phyloP scores from a whole-genome alignment of 2,329 filamentous ascomycete genomes.

The Ophiocordyceps australis region DNA sequence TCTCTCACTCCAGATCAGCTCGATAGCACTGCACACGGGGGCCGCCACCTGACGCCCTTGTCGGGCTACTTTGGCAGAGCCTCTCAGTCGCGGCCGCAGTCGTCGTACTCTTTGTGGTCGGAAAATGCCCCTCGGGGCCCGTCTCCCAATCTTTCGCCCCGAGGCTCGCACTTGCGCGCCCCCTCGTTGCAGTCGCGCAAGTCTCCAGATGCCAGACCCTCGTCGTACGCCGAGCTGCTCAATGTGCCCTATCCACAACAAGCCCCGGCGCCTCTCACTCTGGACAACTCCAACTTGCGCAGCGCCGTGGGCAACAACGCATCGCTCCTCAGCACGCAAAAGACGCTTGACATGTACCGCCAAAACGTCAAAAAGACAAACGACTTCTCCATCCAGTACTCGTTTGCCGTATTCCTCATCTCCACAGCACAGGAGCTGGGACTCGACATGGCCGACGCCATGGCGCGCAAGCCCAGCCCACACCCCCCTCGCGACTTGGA shows the following conservation, averaged over 20 bases:
- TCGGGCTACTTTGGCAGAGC: slow-evolving; percentile 34
- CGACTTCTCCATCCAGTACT: slow-evolving; percentile 79
- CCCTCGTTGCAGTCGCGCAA: slow-evolving; percentile 31
- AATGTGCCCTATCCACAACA: slow-evolving; percentile 68
- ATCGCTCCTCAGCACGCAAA: slow-evolving; percentile 74
- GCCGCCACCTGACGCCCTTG: slow-evolving; percentile 44
- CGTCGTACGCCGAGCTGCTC: slow-evolving; percentile 40
- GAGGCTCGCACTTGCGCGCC: slow-evolving; percentile 23
- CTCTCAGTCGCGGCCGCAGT: slow-evolving; percentile 51
- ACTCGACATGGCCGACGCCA: slow-evolving; percentile 28
- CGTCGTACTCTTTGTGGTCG: slow-evolving; percentile 57
- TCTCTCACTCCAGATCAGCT: slow-evolving; percentile 32
- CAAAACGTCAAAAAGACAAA: slow-evolving; percentile 95
- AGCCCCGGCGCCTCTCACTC: slow-evolving; percentile 41
- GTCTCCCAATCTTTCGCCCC: slow-evolving; percentile 28
- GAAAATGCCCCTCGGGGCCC: slow-evolving; percentile 49
- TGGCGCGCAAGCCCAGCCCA: slow-evolving; percentile 24
- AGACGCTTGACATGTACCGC: slow-evolving; percentile 95
- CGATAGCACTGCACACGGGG: slow-evolving; percentile 31
- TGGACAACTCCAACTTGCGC: slow-evolving; percentile 71
- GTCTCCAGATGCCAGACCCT: slow-evolving; percentile 34
- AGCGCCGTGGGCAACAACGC: slow-evolving; percentile 74
- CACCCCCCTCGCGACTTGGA: slow-evolving; percentile 27
- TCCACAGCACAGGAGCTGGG: slow-evolving; percentile 71
- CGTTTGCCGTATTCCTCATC: slow-evolving; percentile 89